Conservation (phyloP, 2,329 filamentous ascomycete genomes). For the Dendryphion nanum region DNA sequence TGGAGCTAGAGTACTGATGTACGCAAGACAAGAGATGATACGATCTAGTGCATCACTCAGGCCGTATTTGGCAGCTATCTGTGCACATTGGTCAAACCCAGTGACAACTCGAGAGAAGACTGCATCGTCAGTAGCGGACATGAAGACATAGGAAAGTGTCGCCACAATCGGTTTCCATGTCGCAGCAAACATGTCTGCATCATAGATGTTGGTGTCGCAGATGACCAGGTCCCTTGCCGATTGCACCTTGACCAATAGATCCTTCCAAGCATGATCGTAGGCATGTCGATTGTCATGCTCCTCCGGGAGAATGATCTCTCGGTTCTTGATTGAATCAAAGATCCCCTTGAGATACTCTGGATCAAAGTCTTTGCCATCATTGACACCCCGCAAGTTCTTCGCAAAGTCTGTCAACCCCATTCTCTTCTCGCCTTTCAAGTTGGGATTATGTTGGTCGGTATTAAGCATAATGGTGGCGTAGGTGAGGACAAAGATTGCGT, state of each 20-base stretch:
- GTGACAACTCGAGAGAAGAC: conserved; percentile 92
- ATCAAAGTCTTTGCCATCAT: conserved; percentile 80
- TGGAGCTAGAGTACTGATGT: conserved; percentile 83
- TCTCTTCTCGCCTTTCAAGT: conserved; percentile 72
- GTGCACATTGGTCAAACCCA: conserved; percentile 93
- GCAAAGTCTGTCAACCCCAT: conserved; percentile 85
- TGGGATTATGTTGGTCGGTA: conserved; percentile 94
- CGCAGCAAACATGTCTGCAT: conserved; percentile 94
- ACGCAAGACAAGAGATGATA: conserved; percentile 84
- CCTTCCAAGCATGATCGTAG: conserved; percentile 97
- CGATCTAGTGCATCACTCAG: conserved; percentile 87
- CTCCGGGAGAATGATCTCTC: conserved; percentile 95
- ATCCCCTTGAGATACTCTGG: conserved; percentile 81
- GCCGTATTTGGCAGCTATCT: conserved; percentile 82
- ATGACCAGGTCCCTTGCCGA: conserved; percentile 70
- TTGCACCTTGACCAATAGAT: conserved; percentile 81
- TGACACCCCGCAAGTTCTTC: conserved; percentile 86
- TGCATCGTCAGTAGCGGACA: conserved; percentile 95
- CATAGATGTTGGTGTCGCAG: conserved; percentile 90
- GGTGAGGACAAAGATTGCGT: conserved; percentile 84
- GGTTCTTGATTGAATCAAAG: conserved; percentile 84
- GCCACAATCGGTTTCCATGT: conserved; percentile 96
- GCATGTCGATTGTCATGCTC: conserved; percentile 96
- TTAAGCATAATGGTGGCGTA: conserved; percentile 99
- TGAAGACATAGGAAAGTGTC: conserved; percentile 95